These are phyloP conservation scores for Gentiana macrophylla DNA, from an alignment of 257 asterid genomes.

Conservation along the genomic window DNA sequence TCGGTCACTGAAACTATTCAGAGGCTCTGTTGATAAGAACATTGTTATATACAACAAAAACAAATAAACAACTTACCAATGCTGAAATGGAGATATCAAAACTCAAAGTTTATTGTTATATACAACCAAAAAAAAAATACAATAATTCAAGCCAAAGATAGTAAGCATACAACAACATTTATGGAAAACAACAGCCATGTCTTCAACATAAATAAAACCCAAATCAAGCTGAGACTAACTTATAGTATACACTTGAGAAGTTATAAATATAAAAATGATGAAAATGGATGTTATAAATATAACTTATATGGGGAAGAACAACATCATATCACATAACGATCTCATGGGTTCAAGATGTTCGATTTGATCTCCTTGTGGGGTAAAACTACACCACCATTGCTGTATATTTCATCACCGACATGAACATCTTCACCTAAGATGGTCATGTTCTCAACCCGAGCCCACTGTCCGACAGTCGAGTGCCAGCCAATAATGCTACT, in stretches of 20 bases:
- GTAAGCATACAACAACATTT: background rate
- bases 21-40: too few relatives aligned
- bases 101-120: too few relatives aligned
- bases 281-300: too few relatives aligned
- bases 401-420: conserved; percentile 73
- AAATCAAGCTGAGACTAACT: too few relatives aligned
- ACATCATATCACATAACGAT: conserved; percentile 50
- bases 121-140: background rate
- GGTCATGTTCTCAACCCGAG: conserved; percentile 94
- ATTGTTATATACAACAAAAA: too few relatives aligned
- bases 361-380: conserved; percentile 91
- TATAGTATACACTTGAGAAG: too few relatives aligned
- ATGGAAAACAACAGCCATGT: background rate
- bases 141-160: background rate
- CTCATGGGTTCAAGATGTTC: conserved; percentile 75
- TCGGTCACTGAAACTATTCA: too few relatives aligned
- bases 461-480: conserved; percentile 88
- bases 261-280: too few relatives aligned
- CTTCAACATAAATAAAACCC: background rate
- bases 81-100: too few relatives aligned
- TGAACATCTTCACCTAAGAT: conserved; percentile 85
- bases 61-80: too few relatives aligned
- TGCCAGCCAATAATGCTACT: conserved; percentile 92
- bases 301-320: too few relatives aligned
- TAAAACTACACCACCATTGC: conserved; percentile 77